phyloP scores from a whole-genome alignment of 495 filamentous ascomycete genomes.

The Pyrenula massariospora region DNA sequence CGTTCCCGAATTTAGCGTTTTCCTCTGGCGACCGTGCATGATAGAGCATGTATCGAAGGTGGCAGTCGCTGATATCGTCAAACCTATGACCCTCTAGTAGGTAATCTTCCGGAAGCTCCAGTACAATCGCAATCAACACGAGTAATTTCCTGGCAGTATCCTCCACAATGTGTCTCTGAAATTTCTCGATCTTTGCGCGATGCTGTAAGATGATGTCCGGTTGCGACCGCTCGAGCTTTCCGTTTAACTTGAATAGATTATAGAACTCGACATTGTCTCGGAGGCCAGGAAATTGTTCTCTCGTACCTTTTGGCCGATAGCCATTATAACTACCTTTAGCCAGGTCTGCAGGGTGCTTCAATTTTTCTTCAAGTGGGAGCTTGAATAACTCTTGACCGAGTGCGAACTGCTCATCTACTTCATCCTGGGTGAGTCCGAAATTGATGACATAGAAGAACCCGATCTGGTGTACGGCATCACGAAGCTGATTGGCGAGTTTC shows the following conservation, averaged over 20 bases:
- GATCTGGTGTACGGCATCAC: constrained; percentile 40
- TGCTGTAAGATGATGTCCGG: constrained; percentile 27
- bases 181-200: constrained; percentile 31
- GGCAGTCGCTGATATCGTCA: constrained; percentile 29
- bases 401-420: constrained; percentile 24
- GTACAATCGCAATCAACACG: constrained; percentile 30
- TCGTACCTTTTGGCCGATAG: constrained; percentile 29
- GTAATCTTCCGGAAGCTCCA: constrained; percentile 42
- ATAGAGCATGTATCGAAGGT: constrained; percentile 47
- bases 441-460: constrained; percentile 24
- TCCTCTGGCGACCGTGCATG: constrained; percentile 33
- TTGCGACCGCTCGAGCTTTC: constrained; percentile 21
- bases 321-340: constrained; percentile 32
- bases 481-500: constrained; percentile 37
- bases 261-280: constrained; percentile 43
- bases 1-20: constrained; percentile 25
- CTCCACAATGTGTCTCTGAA: constrained; percentile 34
- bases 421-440: constrained; percentile 23
- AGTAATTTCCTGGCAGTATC: constrained; percentile 15
- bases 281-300: constrained; percentile 19
- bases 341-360: constrained; percentile 27
- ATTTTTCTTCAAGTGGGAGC: constrained; percentile 20
- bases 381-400: constrained; percentile 28
- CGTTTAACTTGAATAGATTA: constrained; percentile 38
- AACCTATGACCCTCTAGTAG: constrained; percentile 36